Evolutionary conservation across 1,284 basidiomycete genomes (phyloP).

Genomic region (Pascua guehoae): DNA sequence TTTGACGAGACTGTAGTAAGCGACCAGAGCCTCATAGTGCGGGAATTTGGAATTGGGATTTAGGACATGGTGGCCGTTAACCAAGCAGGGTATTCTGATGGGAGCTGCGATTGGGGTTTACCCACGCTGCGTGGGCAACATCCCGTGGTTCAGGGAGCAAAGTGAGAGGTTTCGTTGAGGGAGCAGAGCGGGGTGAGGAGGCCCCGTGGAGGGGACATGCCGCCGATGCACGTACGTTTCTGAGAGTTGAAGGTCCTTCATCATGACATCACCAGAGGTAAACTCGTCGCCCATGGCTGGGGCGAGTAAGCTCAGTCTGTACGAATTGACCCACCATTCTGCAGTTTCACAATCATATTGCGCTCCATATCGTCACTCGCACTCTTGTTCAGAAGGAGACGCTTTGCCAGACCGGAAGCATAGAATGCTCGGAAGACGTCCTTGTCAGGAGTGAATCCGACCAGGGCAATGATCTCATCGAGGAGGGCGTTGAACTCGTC

Average conservation of each 20-base stretch:
- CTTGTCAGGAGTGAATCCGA: slow-evolving; percentile 79
- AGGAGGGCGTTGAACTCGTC: slow-evolving; percentile 66
- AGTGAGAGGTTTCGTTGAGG: background rate
- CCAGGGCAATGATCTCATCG: slow-evolving; percentile 73
- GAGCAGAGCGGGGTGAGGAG: background rate
- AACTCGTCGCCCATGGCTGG: slow-evolving; percentile 51
- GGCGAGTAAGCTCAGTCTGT: background rate
- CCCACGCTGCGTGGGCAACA: too few relatives aligned
- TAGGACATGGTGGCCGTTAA: too few relatives aligned
- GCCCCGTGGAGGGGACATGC: too few relatives aligned
- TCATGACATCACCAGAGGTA: slow-evolving; percentile 50
- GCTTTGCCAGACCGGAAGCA: slow-evolving; percentile 80
- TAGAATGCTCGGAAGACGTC: slow-evolving; percentile 96
- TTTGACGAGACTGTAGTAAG: slow-evolving; percentile 47
- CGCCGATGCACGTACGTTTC: slow-evolving; percentile 38
- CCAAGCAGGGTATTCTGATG: too few relatives aligned
- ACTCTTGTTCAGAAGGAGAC: slow-evolving; percentile 77
- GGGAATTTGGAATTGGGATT: too few relatives aligned
- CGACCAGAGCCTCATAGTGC: background rate
- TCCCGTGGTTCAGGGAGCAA: too few relatives aligned
- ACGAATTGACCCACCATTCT: slow-evolving; percentile 61
- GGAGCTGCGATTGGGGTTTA: too few relatives aligned
- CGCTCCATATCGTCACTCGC: slow-evolving; percentile 91
- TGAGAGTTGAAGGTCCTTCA: slow-evolving; percentile 49
- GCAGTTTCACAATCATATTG: slow-evolving; percentile 80